These are phyloP conservation scores for Malus asiatica DNA, from an alignment of 306 rosid genomes.

Conservation along the genomic window DNA sequence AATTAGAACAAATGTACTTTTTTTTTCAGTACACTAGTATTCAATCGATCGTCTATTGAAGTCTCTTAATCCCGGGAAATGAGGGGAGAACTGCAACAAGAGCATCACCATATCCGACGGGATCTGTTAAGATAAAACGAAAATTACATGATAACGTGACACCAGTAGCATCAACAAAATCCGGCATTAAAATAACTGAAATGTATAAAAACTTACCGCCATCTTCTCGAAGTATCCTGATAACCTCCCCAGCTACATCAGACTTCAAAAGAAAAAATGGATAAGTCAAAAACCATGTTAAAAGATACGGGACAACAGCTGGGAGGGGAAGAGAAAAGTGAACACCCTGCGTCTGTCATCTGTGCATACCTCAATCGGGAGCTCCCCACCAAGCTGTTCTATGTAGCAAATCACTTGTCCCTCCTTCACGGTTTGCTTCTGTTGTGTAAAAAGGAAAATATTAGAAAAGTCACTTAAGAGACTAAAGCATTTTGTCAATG, in stretches of 20 bases:
- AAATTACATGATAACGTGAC: background rate
- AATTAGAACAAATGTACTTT: background rate
- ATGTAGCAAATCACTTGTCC: slow-evolving; percentile 79
- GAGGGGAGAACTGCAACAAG: slow-evolving; percentile 79
- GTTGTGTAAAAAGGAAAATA: slow-evolving; percentile 17
- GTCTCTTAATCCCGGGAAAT: slow-evolving; percentile 88
- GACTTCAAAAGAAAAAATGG: slow-evolving; percentile 38
- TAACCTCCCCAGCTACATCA: slow-evolving; percentile 74
- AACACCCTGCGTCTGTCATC: background rate
- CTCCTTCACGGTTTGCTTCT: slow-evolving; percentile 77
- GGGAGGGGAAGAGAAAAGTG: background rate
- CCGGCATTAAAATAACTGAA: background rate
- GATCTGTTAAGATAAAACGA: slow-evolving; percentile 39
- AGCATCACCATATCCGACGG: slow-evolving; percentile 86
- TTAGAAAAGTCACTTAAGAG: background rate
- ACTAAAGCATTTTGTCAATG: too few relatives aligned
- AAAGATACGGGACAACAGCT: background rate
- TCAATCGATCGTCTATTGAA: slow-evolving; percentile 36
- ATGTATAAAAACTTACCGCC: slow-evolving; percentile 56
- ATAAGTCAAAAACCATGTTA: background rate
- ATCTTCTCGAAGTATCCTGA: slow-evolving; percentile 71
- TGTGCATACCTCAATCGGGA: slow-evolving; percentile 69
- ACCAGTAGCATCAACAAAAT: background rate
- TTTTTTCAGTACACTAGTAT: background rate
- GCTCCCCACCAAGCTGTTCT: slow-evolving; percentile 77